These are phyloP conservation scores for Fusarium redolens DNA, from an alignment of 2,329 filamentous ascomycete genomes.

Conservation along the genomic window DNA sequence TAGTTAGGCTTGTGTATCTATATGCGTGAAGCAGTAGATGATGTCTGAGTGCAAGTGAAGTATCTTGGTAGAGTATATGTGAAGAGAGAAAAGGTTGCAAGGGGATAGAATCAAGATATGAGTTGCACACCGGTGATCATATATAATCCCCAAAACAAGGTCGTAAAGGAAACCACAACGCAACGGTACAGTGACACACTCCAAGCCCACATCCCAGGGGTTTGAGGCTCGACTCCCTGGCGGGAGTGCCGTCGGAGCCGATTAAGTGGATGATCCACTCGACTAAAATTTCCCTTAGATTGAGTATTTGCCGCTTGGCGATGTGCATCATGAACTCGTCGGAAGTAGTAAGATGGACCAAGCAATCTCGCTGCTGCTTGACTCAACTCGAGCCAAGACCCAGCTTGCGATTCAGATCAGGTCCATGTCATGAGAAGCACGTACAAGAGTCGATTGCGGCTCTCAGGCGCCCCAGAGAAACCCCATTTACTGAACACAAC, in stretches of 20 bases:
- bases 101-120: slow-evolving; percentile 4
- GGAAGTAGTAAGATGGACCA: slow-evolving; percentile 24
- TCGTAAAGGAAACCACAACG: slow-evolving; percentile 32
- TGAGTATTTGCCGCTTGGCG: slow-evolving; percentile 50
- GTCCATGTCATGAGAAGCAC: not conserved
- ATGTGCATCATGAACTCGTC: slow-evolving; percentile 45
- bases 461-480: slow-evolving; percentile 16
- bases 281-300: slow-evolving; percentile 47
- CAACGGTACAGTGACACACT: slow-evolving; percentile 40
- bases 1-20: slow-evolving; percentile 16
- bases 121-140: slow-evolving; percentile 38
- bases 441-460: slow-evolving; percentile 21
- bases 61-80: not conserved
- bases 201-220: slow-evolving; percentile 41
- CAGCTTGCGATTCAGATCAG: slow-evolving; percentile 18
- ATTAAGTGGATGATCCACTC: slow-evolving; percentile 47
- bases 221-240: slow-evolving; percentile 44
- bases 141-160: slow-evolving; percentile 44
- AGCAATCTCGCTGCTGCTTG: slow-evolving; percentile 10
- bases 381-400: slow-evolving; percentile 15
- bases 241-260: slow-evolving; percentile 46
- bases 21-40: not conserved
- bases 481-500: slow-evolving; percentile 30
- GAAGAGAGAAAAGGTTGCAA: slow-evolving; percentile 15
- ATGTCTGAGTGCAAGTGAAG: not conserved